These are phyloP conservation scores for Naematelia encephala DNA, from an alignment of 768 basidiomycete species.

Conservation along the genomic window DNA sequence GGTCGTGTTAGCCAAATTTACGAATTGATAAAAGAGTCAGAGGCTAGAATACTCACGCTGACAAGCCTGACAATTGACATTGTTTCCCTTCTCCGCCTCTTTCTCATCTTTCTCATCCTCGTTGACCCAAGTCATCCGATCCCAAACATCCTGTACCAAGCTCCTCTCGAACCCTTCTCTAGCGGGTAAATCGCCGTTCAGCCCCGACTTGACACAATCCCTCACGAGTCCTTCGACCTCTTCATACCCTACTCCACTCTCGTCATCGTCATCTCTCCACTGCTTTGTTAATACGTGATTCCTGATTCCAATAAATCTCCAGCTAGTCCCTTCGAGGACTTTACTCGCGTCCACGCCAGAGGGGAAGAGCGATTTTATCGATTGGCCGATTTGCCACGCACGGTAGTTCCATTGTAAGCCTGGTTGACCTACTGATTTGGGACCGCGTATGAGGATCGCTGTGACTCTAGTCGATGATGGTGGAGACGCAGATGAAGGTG, in stretches of 20 bases:
- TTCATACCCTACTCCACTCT: slow-evolving; percentile 19
- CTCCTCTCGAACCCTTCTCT: slow-evolving; percentile 23
- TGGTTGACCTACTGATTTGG: slow-evolving; percentile 4
- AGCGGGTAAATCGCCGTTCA: slow-evolving; percentile 25
- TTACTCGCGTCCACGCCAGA: slow-evolving; percentile 11
- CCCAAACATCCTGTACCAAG: slow-evolving; percentile 13
- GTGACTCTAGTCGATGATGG: not conserved
- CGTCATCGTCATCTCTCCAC: slow-evolving; percentile 28
- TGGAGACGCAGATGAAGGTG: not conserved
- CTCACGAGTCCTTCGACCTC: slow-evolving; percentile 16
- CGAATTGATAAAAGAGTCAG: too few relatives aligned
- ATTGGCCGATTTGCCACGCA: slow-evolving; percentile 25
- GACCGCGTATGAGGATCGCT: not conserved
- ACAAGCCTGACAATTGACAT: not conserved
- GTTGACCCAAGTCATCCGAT: slow-evolving; percentile 1
- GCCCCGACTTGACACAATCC: slow-evolving; percentile 7
- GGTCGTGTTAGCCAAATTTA: too few relatives aligned
- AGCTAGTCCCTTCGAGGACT: slow-evolving; percentile 9
- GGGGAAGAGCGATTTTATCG: slow-evolving; percentile 31
- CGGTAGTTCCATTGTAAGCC: slow-evolving; percentile 27
- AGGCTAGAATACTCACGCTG: too few relatives aligned
- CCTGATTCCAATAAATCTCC: slow-evolving; percentile 18
- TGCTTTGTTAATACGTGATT: slow-evolving; percentile 27
- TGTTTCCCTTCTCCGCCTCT: too few relatives aligned
- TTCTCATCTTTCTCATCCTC: not conserved